phyloP scores from a whole-genome alignment of 1,284 basidiomycete genomes.

The Sporisorium scitamineum region DNA sequence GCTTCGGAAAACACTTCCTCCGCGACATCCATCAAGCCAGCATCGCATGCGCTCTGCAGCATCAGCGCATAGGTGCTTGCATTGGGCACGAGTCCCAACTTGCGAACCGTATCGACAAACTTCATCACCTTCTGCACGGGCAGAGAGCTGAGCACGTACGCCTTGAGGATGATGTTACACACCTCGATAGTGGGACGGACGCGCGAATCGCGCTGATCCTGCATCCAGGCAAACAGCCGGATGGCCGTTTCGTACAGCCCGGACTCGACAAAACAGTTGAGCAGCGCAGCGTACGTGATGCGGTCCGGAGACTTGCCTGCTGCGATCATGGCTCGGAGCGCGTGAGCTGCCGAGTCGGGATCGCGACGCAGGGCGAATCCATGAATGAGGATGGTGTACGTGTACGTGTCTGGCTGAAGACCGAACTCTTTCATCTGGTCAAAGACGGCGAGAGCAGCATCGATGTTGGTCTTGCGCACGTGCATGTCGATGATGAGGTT shows the following conservation, averaged over 20 bases:
- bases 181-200: conserved; percentile 52
- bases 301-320: conserved; percentile 61
- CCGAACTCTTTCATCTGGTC: conserved; percentile 76
- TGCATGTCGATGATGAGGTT: conserved; percentile 46
- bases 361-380: conserved; percentile 79
- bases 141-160: conserved; percentile 82
- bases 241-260: conserved; percentile 83
- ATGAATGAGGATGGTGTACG: conserved; percentile 76
- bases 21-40: conserved; percentile 78
- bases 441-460: conserved; percentile 74
- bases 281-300: conserved; percentile 73
- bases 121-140: conserved; percentile 78
- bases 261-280: conserved; percentile 86
- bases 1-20: conserved; percentile 74
- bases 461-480: conserved; percentile 36
- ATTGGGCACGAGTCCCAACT: conserved; percentile 75
- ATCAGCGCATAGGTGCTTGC: conserved; percentile 80
- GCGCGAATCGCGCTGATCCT: conserved; percentile 24
- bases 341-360: conserved; percentile 76
- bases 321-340: conserved; percentile 76
- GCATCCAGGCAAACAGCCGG: conserved; percentile 79
- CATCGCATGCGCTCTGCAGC: conserved; percentile 86
- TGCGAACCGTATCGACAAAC: conserved; percentile 77
- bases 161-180: conserved; percentile 80
- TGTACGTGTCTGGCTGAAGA: conserved; percentile 73